Conservation (phyloP, 371 early-diverging fungal genomes). For the Racocetra persica region DNA sequence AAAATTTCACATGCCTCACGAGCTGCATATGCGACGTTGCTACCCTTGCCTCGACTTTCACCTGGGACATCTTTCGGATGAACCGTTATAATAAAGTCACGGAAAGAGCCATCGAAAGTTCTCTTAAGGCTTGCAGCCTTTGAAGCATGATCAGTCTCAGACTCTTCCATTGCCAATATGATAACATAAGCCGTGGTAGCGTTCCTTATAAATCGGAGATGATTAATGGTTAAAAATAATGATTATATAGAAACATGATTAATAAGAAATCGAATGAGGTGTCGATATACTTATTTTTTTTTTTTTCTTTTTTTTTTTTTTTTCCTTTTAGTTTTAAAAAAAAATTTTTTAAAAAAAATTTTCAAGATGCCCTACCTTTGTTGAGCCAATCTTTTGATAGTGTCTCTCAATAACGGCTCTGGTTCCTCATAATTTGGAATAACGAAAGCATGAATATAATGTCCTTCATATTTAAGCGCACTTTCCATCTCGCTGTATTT, state of each 20-base stretch:
- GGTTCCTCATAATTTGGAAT: conserved; percentile 73
- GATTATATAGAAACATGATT: not conserved
- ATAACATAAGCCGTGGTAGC: conserved; percentile 55
- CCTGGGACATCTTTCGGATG: conserved; percentile 74
- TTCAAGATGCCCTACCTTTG: conserved; percentile 49
- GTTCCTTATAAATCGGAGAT: conserved; percentile 33
- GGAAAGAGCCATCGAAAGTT: conserved; percentile 64
- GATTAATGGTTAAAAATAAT: no score
- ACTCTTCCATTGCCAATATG: conserved; percentile 81
- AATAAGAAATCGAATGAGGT: no score
- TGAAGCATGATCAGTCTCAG: conserved; percentile 62
- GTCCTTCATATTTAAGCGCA: conserved; percentile 47
- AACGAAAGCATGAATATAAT: conserved; percentile 62
- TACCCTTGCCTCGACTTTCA: conserved; percentile 80
- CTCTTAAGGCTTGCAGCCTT: conserved; percentile 66
- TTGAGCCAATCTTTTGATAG: conserved; percentile 56
- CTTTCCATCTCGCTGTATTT: conserved; percentile 58
- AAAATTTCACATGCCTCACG: conserved; percentile 51
- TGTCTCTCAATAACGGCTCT: conserved; percentile 56
- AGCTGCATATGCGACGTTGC: conserved; percentile 79
- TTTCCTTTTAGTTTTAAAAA: no score
- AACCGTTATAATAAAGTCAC: conserved; percentile 70
- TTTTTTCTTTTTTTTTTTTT: not conserved
- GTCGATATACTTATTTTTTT: not conserved
- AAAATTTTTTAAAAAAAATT: not conserved